Percentiles rank a stretch among this genome's conserved stretches.
phyloP scores from a whole-genome alignment of 441 rosid species.

The Erysimum cheiri region DNA sequence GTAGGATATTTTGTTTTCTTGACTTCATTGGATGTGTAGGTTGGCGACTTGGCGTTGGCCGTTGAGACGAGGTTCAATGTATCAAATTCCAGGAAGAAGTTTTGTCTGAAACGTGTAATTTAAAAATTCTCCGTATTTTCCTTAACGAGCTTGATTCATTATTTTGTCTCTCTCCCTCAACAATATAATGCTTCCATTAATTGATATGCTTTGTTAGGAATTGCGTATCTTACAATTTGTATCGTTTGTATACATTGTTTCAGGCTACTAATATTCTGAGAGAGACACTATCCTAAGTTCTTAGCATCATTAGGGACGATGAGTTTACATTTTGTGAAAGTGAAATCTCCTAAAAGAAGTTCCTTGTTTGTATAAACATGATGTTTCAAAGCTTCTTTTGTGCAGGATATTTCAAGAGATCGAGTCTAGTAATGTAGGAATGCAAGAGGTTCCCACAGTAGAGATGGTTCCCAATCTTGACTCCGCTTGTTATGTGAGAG shows the following conservation, averaged over 20 bases:
- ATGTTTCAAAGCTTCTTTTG: slow-evolving; percentile 24
- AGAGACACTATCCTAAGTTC: background rate
- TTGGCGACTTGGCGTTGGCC: background rate
- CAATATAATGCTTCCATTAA: background rate
- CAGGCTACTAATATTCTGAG: slow-evolving; percentile 13
- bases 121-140: no score
- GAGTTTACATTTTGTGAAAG: background rate
- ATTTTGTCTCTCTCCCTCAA: background rate
- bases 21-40: background rate
- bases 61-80: background rate
- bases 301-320: background rate
- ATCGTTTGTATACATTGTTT: slow-evolving; percentile 15
- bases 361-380: background rate
- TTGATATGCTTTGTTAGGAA: background rate
- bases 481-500: slow-evolving; percentile 44
- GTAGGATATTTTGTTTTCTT: background rate
- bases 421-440: slow-evolving; percentile 53
- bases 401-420: slow-evolving; percentile 56
- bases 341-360: no score
- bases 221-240: background rate
- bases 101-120: no score
- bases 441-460: slow-evolving; percentile 52
- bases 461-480: slow-evolving; percentile 62
- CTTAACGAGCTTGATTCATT: background rate
- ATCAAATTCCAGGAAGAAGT: background rate